Base-by-base conservation (phyloP, 73 alveolate species). In the Paramecium tetraurelia region DNA sequence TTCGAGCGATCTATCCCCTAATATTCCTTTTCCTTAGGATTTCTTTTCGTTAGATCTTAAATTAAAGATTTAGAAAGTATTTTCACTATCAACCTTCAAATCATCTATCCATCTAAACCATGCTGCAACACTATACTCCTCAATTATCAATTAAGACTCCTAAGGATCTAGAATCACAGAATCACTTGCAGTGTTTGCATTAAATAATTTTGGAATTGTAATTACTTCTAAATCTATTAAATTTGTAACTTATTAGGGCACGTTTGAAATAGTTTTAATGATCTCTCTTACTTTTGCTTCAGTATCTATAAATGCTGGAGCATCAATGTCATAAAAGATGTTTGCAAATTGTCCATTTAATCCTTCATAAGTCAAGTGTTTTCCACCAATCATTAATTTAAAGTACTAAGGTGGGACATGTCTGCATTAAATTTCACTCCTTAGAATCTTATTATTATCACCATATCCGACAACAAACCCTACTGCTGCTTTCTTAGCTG, bases 21-120 rank as follows among this genome's bases (percentile, higher is more conserved):
- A 80, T 18, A 46, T 27, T 44, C 90, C 90, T 80, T 80, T 80
- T 40, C 75, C 75, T 20, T 21, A 22, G 3, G 41, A 40, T 21
- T 80, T 80, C 57, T 80, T 24, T 43, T 80, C 72, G 7, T 33
- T 80, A 20, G 90, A 80, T 48, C 90, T 44, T 22, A 80, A 46
- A 80, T 80, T 80, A 22, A 80, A 80, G 12, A 80, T 46, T 80
- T 80, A 80, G 72, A 80, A 80, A 14, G 76, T 80, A 46, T 80
- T 80, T 20, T 24, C 71, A 11, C 35, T 24, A 43, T 80, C 90
- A 0, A 80, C 70, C 29, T 80, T 80, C 76, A 80, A 44, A 44
- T 80, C 90, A 80, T 80, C 90, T 20, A 43, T 46, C 90, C 90
- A 80, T 48, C 90, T 80, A 22, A 80, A 80, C 90, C 90, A 80